A percentile compares a stretch with the other conserved stretches of the same genome.
These are phyloP conservation scores for Arctium lappa DNA, from an alignment of 129 eudicot species.

Conservation along the genomic window DNA sequence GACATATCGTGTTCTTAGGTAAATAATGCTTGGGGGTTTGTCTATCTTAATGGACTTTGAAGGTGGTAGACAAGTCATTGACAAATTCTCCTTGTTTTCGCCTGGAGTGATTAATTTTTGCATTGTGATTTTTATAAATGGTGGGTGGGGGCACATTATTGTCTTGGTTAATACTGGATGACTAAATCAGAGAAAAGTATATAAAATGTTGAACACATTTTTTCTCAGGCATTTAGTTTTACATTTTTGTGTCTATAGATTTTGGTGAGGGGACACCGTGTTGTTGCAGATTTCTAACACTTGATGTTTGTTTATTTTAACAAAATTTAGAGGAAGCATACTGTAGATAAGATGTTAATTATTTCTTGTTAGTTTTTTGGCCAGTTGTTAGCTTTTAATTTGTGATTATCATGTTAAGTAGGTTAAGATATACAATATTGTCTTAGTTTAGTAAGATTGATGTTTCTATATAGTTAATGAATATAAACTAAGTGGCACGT, in stretches of 20 bases:
- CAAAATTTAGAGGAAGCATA: neutral
- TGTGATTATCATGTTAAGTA: neutral
- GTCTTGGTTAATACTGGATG: constrained; percentile 7
- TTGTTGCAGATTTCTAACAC: constrained; percentile 2
- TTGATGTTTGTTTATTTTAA: neutral
- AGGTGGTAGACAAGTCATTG: neutral
- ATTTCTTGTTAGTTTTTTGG: neutral
- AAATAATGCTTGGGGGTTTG: neutral
- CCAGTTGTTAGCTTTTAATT: neutral
- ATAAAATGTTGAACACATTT: constrained; percentile 1
- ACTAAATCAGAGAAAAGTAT: neutral
- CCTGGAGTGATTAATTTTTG: neutral
- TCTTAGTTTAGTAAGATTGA: neutral
- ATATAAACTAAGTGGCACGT: neutral
- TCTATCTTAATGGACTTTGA: constrained; percentile 11
- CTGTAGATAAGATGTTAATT: neutral
- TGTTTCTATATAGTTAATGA: neutral
- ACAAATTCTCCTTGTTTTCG: neutral
- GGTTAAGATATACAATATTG: constrained; percentile 1
- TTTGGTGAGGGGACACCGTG: neutral
- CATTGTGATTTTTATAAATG: neutral
- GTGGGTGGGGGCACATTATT: constrained; percentile 9
- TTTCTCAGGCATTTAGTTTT: neutral
- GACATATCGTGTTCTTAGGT: neutral
- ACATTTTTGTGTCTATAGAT: neutral